Conservation (phyloP, 2,329 filamentous ascomycete species). For the Fusarium scirpi region DNA sequence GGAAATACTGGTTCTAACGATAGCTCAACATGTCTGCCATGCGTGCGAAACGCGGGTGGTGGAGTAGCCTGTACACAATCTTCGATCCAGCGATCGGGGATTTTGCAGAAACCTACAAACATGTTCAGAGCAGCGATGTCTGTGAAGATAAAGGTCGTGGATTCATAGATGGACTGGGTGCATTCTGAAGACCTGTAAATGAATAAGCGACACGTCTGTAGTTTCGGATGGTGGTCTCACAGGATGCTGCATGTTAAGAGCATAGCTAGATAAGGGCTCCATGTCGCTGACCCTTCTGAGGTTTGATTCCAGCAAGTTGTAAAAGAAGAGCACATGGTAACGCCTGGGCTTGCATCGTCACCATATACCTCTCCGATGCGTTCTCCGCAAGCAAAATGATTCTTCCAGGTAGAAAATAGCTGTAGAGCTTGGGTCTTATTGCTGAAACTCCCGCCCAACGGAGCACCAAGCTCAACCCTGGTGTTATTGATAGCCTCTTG, state of each 20-base stretch:
- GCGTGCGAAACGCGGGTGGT: conserved; percentile 4
- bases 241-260: conserved; percentile 6
- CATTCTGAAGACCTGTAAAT: conserved; percentile 9
- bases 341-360: background rate
- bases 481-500: background rate
- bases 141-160: conserved; percentile 9
- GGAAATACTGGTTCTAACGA: background rate
- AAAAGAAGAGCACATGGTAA: background rate
- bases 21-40: conserved; percentile 15
- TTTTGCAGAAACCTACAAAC: conserved; percentile 13
- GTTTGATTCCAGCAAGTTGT: too few species aligned
- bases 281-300: too few species aligned
- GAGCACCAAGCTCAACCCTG: background rate
- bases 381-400: background rate
- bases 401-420: conserved; percentile 4
- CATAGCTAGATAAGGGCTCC: conserved; percentile 9
- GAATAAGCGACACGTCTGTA: background rate
- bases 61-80: background rate
- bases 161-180: conserved; percentile 8
- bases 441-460: background rate
- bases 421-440: background rate
- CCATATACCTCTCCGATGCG: background rate
- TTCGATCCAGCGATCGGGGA: background rate
- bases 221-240: background rate
- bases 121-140: background rate